Base-by-base conservation (phyloP, 306 rosid genomes). In the Medicago lupulina region DNA sequence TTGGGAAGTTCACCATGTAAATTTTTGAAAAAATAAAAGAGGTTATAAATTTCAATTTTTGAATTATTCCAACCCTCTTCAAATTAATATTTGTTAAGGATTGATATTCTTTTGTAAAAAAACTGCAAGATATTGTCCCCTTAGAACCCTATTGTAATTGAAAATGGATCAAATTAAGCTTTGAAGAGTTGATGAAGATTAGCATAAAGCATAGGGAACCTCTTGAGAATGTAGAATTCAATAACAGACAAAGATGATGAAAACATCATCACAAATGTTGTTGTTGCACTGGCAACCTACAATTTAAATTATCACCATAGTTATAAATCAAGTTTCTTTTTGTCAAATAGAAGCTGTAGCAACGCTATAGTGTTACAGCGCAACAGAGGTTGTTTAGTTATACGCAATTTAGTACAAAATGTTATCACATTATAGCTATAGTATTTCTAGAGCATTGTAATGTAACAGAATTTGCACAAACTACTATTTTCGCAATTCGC, bases 241-340 rank as follows among this genome's bases (percentile, higher is more conserved):
- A 91, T 88, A 39, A 90, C 95, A 1, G 96, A 94, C 47, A 94
- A 70, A 28, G 97, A 91, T 50, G 97, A 80, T 1, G 98, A 94
- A 80, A 91, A 94, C 89, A 85, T 84, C 97, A 94, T 91, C 61
- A 94, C 97, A 65, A 90, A 91, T 80, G 97, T 90, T 40, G 97
- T 96, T 51, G 98, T 91, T 23, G 96, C 90, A 82, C 97, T 94
- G 6, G 98, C 98, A 79, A 92, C 97, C 96, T 92, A 70, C 69
- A 74, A 76, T 36, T 9, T 2, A 17, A 55, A 76, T 15, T 17
- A 43, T 1, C 14, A 61, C 1, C 8, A 58, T 18, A 3, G 14
- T 76, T 68, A 21, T 15, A 25, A 23, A 69, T 16, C n/a, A 25
- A 53, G 19, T 66, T 63, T 38, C 16, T 21, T 12, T 17, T n/a